Base-by-base conservation (phyloP, 73 alveolate genomes). In the Paraurostyla sp. region DNA sequence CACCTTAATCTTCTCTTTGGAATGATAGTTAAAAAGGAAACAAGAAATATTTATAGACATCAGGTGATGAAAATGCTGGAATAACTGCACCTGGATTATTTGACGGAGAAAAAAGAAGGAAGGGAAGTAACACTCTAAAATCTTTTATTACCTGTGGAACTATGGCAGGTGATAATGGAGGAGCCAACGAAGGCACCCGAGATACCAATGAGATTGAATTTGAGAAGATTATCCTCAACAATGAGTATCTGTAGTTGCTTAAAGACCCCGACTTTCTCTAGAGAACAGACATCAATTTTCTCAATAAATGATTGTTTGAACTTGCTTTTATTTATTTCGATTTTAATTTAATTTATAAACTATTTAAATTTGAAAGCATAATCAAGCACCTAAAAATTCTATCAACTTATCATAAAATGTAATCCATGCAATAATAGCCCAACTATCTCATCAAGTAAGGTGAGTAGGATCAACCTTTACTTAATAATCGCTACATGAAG, bases 121-220 rank as follows among this genome's bases (percentile, higher is more conserved):
- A 60, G 35, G 46, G 86, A 43, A 56, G 38, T 0, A 46, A 30
- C 23, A 45, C 50, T 45, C 7, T 73, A n/a, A 18, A 73, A 46
- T 73, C 65, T 16, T 73, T 73, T 73, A 73, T 73, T 13, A 73
- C 86, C 23, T 73, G 86, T 73, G 86, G 86, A 48, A 73, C 65
- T 15, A 22, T 73, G 7, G 86, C 71, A 18, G 52, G 35, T 32
- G 29, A 32, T 23, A 73, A 22, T 11, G 80, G 51, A 15, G 56
- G 29, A 23, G 51, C 30, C n/a, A n/a, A n/a, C n/a, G 71, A 6
- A 11, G 49, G 49, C 43, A 9, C 6, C 49, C 30, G n/a, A n/a
- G n/a, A n/a, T 13, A 50, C 32, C 36, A 38, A 46, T 13, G 71
- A 43, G 6, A 45, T 13, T n/a, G n/a, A 18, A 33, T 73, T 73